Evolutionary conservation across 1,139 yeast species (phyloP).

Genomic region (Tardiomyces depauwii): DNA sequence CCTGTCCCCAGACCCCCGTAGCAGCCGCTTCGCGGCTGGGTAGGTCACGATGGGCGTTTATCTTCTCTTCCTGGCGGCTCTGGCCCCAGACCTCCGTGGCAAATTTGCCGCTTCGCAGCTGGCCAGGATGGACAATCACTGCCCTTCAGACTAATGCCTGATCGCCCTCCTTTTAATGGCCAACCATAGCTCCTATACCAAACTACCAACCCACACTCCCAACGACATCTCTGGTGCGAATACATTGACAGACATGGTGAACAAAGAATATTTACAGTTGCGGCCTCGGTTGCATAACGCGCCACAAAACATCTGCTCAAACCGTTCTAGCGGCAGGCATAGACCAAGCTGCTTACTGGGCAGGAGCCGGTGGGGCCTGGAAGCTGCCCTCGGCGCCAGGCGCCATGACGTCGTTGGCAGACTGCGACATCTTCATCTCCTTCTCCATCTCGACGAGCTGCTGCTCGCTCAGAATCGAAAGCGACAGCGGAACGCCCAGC

Average conservation of each 20-base stretch:
- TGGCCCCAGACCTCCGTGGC: too few relatives aligned
- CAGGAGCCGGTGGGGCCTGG: neutral
- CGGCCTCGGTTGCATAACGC: neutral
- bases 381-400: constrained; percentile 46
- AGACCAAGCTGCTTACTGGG: neutral
- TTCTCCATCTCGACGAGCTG: constrained; percentile 91
- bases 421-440: constrained; percentile 78
- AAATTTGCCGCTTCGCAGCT: too few relatives aligned
- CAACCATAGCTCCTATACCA: too few relatives aligned
- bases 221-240: neutral
- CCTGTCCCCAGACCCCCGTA: too few relatives aligned
- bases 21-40: too few relatives aligned
- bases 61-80: too few relatives aligned
- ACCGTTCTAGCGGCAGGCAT: too few relatives aligned
- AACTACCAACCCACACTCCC: too few relatives aligned
- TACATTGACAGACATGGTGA: neutral
- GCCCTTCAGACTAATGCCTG: too few relatives aligned
- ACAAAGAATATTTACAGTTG: neutral
- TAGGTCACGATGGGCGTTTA: too few relatives aligned
- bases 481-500: constrained; percentile 85
- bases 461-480: constrained; percentile 84
- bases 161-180: too few relatives aligned
- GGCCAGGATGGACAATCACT: too few relatives aligned
- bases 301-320: neutral
- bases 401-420: constrained; percentile 73